Evolutionary conservation across 164 flowering plant species (phyloP), one percentile per base, ranked within the genome.

Genomic region (Kingdonia uniflora): DNA sequence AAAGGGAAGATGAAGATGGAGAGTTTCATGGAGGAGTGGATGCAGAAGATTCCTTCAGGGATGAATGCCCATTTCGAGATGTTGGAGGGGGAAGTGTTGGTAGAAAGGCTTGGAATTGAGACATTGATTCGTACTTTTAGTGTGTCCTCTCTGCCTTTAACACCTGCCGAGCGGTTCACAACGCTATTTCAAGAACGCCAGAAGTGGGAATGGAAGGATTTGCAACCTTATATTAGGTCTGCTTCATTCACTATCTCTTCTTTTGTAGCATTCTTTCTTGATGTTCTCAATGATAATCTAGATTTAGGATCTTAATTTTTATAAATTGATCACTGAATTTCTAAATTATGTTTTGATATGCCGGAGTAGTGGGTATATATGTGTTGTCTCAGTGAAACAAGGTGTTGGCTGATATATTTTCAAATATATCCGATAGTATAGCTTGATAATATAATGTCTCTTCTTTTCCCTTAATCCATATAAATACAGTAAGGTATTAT

Each of bases 31-130:
- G 84, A 71, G 23, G 78, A 77, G 55, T 84, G 94, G 99, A 59
- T 3, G 57, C 62, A 46, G 55, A 77, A 69, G 63, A 67, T 84
- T 59, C 97, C 97, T 0, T 65, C 55, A 0, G 85, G 95, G 20
- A 80, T 92, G 81, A 46, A 52, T 5, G 80, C 79, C 1, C 74
- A 59, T 55, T 72, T 92, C 50, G 87, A 80, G 20, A 82, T 84
- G 84, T 62, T 92, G 65, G 84, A 92, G 68, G 95, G 97, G n/a
- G 95, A 88, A 66, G 85, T 88, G 41, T 69, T 92, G 68, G 73
- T 74, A 14, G 95, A 92, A 64, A 76, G 64, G 68, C 43, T 88
- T 52, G 99, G 97, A 26, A 54, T 73, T 23, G 89, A 81, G 55
- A 72, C 72, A 15, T 82, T 91, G 95, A 70, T 92, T 25, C 75